Evolutionary conservation across 169 alveolate species (phyloP).

Genomic region (Eimeria tenella): DNA sequence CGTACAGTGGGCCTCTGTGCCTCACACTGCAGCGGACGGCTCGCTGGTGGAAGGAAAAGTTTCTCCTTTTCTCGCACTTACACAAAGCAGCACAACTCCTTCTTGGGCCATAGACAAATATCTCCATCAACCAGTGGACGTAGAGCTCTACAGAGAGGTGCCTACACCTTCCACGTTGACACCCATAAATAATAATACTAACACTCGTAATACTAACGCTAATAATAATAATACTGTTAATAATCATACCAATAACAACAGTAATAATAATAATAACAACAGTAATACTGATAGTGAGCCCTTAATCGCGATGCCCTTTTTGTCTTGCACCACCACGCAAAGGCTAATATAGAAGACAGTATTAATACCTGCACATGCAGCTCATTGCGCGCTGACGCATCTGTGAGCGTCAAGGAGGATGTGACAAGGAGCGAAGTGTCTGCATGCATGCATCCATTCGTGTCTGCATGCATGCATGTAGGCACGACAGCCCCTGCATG

Average conservation of each 20-base stretch:
- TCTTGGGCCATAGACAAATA: conserved; percentile 10
- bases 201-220: no score
- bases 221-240: no score
- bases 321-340: no score
- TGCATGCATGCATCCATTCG: neutral
- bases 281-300: no score
- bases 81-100: neutral
- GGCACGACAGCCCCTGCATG: neutral
- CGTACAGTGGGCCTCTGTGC: neutral
- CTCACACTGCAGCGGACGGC: conserved; percentile 21
- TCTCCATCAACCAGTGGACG: conserved; percentile 22
- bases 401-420: neutral
- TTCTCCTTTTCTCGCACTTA: conserved; percentile 21
- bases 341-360: no score
- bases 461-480: neutral
- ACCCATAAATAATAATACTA: neutral
- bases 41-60: conserved; percentile 57
- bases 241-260: neutral
- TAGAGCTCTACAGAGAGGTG: conserved; percentile 3
- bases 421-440: neutral
- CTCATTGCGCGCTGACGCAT: no score
- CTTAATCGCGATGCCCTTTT: no score
- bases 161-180: neutral
- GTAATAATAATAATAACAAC: neutral
- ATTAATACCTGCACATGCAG: no score